Evolutionary conservation across 129 eudicot genomes (phyloP), one percentile per base, ranked within the genome.

Genomic region (Sambucus nigra): DNA sequence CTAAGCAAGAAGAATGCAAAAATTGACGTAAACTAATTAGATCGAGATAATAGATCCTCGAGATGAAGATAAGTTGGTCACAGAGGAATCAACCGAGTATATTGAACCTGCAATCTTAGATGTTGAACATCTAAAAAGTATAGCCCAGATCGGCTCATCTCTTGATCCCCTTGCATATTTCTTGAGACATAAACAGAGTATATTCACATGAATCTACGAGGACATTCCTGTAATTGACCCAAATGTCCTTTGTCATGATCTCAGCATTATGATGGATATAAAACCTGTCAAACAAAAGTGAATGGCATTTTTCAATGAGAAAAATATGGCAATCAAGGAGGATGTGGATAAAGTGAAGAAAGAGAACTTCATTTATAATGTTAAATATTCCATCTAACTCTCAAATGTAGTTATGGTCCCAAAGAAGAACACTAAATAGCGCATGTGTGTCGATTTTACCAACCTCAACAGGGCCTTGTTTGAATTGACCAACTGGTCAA

Each of bases 401-500:
- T 14, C 25, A 1, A 47, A 47, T 5, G 9, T 1, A 47, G 52
- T 35, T 12, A 1, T 35, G 5, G 42, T 35, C 2, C 8, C 8
- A 8, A 35, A 35, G 9, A 12, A 35, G 1, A 35, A 7, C 12
- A 15, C 2, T 2, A 35, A 35, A 8, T 35, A 15, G 9, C 8
- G 42, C 10, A 19, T 55, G 46, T 55, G 60, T 21, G 46, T 55
- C 0, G 46, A 55, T 9, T 55, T 14, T 15, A 55, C 4, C 1
- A n/a, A 59, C 20, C 35, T 59, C 12, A 59, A 59, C 39, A 21
- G 41, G 35, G 52, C 52, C 52, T 59, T 11, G 47, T 47, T 0
- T 10, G 47, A 26, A 56, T 56, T 0, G 61, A 56, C n/a, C 46
- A 56, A 18, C 35, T 59, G 23, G 52, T 59, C 0, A 52, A 59